Base-by-base conservation (phyloP, 306 rosid species). In the Prinsepia uniflora region DNA sequence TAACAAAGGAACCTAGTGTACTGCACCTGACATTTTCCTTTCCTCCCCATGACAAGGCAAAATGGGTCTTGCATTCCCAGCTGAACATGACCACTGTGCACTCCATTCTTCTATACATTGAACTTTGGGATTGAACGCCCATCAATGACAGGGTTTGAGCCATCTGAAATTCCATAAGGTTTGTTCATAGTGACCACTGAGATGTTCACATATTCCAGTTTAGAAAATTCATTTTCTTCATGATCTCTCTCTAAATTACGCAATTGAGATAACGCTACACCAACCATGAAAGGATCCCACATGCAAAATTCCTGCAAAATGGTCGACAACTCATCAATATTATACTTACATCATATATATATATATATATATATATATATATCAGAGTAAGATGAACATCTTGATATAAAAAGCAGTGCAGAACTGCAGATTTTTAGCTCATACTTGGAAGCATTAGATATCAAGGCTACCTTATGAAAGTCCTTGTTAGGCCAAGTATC, bases 21-120 rank as follows among this genome's bases (percentile, higher is more conserved):
- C 19, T 47, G 47, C 56, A 86, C 90, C 87, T 86, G 83, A 39
- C 90, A 89, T 78, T 60, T 86, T 36, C 96, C 96, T 70, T 76
- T 89, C 10, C 75, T 79, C 46, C 77, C 77, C 46, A 81, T 70
- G 39, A 78, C 82, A 67, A 83, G 68, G 76, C 92, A 89, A 78
- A 81, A 84, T 3, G 85, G 86, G 73, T 86, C 88, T 74, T 80
- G 40, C 41, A 86, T 81, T 67, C 89, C 90, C 44, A 57, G 54
- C 74, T 89, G 88, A 74, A 85, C 69, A 66, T 86, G 96, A 34
- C 96, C 96, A 77, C 85, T 75, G 70, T 89, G 92, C 6, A 87
- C 85, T 9, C 87, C 88, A 63, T 78, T 83, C 56, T 70, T 85
- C 71, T 78, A 10, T 36, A 86, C 19, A 9, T 68, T 70, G 20